phyloP scores from a whole-genome alignment of 1,284 basidiomycete species.

The Cutaneotrichosporon sp. region DNA sequence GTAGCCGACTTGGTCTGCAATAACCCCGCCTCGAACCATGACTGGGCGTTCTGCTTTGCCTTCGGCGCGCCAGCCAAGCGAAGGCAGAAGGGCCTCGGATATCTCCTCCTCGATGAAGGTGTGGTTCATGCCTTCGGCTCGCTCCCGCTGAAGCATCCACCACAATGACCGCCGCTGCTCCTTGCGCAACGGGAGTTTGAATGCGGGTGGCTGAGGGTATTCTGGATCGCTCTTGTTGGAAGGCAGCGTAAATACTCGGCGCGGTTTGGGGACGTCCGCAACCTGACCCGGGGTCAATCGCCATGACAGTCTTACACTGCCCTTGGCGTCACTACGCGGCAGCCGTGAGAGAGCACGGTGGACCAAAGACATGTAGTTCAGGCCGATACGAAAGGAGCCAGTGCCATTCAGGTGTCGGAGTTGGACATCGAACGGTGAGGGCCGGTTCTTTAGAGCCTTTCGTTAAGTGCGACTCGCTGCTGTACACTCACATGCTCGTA shows the following conservation, averaged over 20 bases:
- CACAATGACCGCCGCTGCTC: slow-evolving; percentile 85
- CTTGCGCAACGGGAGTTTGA: slow-evolving; percentile 62
- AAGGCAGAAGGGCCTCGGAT: slow-evolving; percentile 76
- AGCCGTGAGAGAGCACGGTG: slow-evolving; percentile 81
- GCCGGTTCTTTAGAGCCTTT: slow-evolving; percentile 75
- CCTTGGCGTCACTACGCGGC: slow-evolving; percentile 57
- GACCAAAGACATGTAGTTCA: slow-evolving; percentile 79
- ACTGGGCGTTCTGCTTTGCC: slow-evolving; percentile 76
- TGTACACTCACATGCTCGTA: slow-evolving; percentile 65
- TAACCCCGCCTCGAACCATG: slow-evolving; percentile 76
- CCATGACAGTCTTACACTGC: slow-evolving; percentile 63
- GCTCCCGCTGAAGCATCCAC: slow-evolving; percentile 88
- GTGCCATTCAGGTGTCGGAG: slow-evolving; percentile 60
- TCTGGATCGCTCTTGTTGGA: slow-evolving; percentile 74
- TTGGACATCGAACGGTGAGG: slow-evolving; percentile 81
- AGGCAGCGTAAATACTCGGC: slow-evolving; percentile 57
- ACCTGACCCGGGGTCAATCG: slow-evolving; percentile 60
- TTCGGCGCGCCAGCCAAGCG: slow-evolving; percentile 88
- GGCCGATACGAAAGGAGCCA: slow-evolving; percentile 74
- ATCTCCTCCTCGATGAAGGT: slow-evolving; percentile 88
- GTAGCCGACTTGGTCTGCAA: slow-evolving; percentile 94
- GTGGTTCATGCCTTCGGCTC: slow-evolving; percentile 56
- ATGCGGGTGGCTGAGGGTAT: slow-evolving; percentile 72
- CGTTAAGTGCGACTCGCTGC: too few relatives aligned
- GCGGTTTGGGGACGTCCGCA: slow-evolving; percentile 51